A percentile compares a stretch with the other conserved stretches of the same genome.
These are phyloP conservation scores for Trypanosoma theileri DNA, from an alignment of 208 protist genomes.

Conservation along the genomic window DNA sequence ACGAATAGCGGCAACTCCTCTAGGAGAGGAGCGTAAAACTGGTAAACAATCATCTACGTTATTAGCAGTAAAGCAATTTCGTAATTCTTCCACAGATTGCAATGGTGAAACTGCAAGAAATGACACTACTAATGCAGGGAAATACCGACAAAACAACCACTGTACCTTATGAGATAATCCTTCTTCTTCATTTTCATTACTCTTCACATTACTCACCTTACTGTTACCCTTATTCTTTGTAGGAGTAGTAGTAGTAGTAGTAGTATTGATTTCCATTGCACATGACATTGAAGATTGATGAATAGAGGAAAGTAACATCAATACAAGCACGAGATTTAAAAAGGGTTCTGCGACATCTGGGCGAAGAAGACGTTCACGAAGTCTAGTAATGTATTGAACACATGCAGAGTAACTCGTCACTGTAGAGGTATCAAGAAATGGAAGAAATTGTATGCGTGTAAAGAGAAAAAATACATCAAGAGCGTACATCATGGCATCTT, in stretches of 20 bases:
- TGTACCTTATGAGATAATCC: slow-evolving; percentile 9
- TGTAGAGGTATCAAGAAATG: slow-evolving; percentile 10
- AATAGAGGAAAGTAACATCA: slow-evolving; percentile 21
- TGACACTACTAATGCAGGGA: slow-evolving; percentile 21
- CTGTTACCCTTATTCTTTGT: too few relatives aligned
- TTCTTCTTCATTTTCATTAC: not conserved
- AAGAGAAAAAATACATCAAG: slow-evolving; percentile 33
- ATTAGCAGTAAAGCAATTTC: slow-evolving; percentile 2
- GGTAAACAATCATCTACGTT: slow-evolving; percentile 9
- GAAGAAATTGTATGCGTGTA: slow-evolving; percentile 28
- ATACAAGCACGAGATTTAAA: slow-evolving; percentile 14
- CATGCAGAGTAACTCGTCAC: slow-evolving; percentile 23
- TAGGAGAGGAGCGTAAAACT: not conserved
- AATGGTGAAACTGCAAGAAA: slow-evolving; percentile 24
- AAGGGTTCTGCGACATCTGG: slow-evolving; percentile 13
- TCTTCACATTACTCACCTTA: not conserved
- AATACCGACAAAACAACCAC: slow-evolving; percentile 22
- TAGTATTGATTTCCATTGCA: slow-evolving; percentile 1
- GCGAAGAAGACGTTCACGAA: slow-evolving; percentile 24
- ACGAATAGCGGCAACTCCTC: slow-evolving; percentile 3
- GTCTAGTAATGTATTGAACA: slow-evolving; percentile 18
- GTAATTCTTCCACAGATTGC: slow-evolving; percentile 27
- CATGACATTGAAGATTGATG: slow-evolving; percentile 7
- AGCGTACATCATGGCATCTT: slow-evolving; percentile 17
- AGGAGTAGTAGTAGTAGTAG: too few relatives aligned